phyloP scores from a whole-genome alignment of 306 rosid genomes.

The Rosa rugosa region DNA sequence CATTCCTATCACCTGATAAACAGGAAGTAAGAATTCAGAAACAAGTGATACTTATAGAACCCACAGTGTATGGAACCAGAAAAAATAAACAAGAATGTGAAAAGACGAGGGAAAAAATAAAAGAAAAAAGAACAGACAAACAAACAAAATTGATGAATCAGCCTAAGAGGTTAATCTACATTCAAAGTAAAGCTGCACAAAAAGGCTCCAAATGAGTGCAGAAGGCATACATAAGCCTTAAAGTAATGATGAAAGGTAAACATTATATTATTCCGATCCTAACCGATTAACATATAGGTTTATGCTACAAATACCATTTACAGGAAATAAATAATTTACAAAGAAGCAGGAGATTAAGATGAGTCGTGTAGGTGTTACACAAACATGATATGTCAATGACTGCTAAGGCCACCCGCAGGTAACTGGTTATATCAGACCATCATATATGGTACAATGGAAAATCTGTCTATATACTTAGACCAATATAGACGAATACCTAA shows the following conservation, averaged over 20 bases:
- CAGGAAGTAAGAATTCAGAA: conserved; percentile 24
- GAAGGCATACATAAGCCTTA: conserved; percentile 7
- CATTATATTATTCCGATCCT: background rate
- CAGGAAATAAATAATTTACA: background rate
- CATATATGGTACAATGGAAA: background rate
- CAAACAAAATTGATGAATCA: background rate
- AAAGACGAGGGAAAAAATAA: background rate
- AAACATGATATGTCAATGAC: background rate
- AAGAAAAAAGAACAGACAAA: background rate
- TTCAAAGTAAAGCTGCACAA: conserved; percentile 16
- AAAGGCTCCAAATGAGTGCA: conserved; percentile 23
- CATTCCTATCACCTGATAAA: conserved; percentile 56
- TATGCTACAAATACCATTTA: background rate
- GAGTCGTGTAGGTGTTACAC: conserved; percentile 3
- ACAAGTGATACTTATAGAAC: background rate
- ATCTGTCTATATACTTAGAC: background rate
- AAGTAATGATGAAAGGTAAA: background rate
- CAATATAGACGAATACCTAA: background rate
- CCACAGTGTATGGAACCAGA: background rate
- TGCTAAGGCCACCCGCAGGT: background rate
- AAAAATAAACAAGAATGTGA: background rate
- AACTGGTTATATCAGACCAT: background rate
- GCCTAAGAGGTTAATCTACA: background rate
- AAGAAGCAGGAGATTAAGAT: background rate
- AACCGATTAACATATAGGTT: background rate